Percentiles rank a stretch among this genome's conserved stretches.
Conservation (phyloP, 768 basidiomycete genomes). For the Termitomyces sp. region DNA sequence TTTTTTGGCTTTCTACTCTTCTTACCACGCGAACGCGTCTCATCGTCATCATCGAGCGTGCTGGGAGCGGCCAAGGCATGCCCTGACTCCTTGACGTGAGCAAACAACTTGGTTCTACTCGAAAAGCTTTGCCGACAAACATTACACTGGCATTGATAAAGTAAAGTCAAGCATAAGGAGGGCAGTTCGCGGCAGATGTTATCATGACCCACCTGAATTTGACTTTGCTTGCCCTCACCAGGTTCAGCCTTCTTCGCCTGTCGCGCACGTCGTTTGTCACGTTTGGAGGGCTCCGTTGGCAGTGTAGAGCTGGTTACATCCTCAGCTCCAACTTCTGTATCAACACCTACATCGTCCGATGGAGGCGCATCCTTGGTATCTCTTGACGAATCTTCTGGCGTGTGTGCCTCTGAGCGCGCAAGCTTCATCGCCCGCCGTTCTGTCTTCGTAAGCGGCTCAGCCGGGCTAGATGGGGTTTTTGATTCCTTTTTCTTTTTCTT, state of each 20-base stretch:
- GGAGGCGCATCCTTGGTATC: neutral
- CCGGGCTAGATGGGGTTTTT: neutral
- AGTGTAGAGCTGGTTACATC: conserved; percentile 4
- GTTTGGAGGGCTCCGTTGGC: conserved; percentile 52
- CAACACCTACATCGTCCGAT: conserved; percentile 2
- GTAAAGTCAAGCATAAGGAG: conserved; percentile 5
- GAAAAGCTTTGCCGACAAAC: conserved; percentile 62
- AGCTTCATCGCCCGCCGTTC: conserved; percentile 17
- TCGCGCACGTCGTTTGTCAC: conserved; percentile 74
- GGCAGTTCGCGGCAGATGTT: neutral
- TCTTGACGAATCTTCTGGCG: conserved; percentile 2
- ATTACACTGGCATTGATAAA: conserved; percentile 54
- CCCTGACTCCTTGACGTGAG: conserved; percentile 66
- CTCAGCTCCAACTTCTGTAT: conserved; percentile 9
- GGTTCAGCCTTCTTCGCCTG: conserved; percentile 69
- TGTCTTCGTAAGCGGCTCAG: conserved; percentile 16
- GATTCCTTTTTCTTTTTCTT: conserved; percentile 12
- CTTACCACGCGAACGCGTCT: conserved; percentile 25
- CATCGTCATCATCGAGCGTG: conserved; percentile 19
- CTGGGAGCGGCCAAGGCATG: conserved; percentile 57
- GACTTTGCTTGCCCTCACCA: conserved; percentile 27
- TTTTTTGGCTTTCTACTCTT: conserved; percentile 39
- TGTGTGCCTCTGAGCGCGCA: conserved; percentile 5
- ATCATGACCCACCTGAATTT: conserved; percentile 7
- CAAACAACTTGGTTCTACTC: conserved; percentile 74